Conservation (phyloP, 2,329 filamentous ascomycete species). For the Drechslerella dactyloides region DNA sequence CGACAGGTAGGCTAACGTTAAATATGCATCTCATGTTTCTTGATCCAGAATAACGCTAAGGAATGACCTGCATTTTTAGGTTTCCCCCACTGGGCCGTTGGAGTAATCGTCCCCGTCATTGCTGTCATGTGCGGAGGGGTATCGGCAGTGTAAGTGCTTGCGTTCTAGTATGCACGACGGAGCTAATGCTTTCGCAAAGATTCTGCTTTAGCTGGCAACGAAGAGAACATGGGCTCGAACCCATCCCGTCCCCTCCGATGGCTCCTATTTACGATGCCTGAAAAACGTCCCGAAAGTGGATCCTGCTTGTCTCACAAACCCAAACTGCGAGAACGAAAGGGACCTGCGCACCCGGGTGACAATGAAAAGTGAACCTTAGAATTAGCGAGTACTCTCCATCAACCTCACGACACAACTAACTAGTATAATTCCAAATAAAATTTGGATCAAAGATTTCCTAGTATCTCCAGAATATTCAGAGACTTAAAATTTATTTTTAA, state of each 20-base stretch:
- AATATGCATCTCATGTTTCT: not conserved
- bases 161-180: not conserved
- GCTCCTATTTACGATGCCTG: not conserved
- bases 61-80: not conserved
- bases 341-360: no score
- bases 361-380: no score
- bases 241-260: not conserved
- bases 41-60: not conserved
- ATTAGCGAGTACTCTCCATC: no score
- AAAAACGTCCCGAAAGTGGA: no score
- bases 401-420: no score
- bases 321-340: no score
- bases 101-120: not conserved
- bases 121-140: not conserved
- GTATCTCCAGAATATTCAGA: no score
- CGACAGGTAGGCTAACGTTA: not conserved
- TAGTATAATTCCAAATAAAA: no score
- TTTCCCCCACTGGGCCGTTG: not conserved
- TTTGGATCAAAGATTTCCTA: no score
- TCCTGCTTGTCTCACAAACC: no score
- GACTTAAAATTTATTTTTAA: no score
- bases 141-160: not conserved
- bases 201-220: not conserved
- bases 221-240: not conserved
- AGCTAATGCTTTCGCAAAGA: not conserved